Percentiles rank a stretch among this genome's conserved stretches.
These are phyloP conservation scores for Nematocida sp. DNA, from an alignment of 371 early-diverging fungal species.

Conservation along the genomic window DNA sequence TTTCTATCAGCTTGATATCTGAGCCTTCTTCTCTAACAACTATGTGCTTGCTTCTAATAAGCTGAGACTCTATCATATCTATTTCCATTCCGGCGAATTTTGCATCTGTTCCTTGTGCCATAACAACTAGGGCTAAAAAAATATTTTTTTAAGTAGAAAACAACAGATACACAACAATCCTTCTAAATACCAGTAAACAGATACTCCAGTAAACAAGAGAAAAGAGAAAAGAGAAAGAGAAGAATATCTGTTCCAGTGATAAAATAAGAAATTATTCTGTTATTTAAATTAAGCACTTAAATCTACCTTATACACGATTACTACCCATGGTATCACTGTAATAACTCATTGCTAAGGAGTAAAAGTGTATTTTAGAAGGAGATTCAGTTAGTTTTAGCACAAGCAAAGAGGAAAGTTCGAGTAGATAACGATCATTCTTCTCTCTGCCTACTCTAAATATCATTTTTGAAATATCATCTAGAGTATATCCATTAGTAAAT, in stretches of 20 bases:
- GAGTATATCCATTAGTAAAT: constrained; percentile 36
- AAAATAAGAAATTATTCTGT: too few species aligned
- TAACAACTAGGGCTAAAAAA: background rate
- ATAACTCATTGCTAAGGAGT: constrained; percentile 8
- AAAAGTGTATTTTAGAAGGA: constrained; percentile 33
- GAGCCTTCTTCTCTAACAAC: constrained; percentile 25
- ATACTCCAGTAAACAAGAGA: too few species aligned
- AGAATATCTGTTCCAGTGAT: too few species aligned
- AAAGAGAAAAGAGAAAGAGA: too few species aligned
- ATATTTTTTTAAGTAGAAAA: background rate
- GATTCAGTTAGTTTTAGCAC: constrained; percentile 34
- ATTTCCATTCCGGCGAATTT: constrained; percentile 16
- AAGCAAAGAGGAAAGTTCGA: constrained; percentile 21
- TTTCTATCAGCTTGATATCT: constrained; percentile 34
- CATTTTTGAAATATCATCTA: constrained; percentile 44
- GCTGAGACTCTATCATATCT: constrained; percentile 30
- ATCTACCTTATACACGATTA: too few species aligned
- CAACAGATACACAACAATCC: too few species aligned
- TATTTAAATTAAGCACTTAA: too few species aligned
- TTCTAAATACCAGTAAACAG: too few species aligned
- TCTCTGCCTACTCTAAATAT: constrained; percentile 43
- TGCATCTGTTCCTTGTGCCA: background rate
- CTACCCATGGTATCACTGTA: background rate
- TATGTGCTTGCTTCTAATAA: constrained; percentile 23
- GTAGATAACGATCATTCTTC: constrained; percentile 6